These are phyloP conservation scores for Penicillium pulvis DNA, from an alignment of 495 filamentous ascomycete genomes.

Conservation along the genomic window DNA sequence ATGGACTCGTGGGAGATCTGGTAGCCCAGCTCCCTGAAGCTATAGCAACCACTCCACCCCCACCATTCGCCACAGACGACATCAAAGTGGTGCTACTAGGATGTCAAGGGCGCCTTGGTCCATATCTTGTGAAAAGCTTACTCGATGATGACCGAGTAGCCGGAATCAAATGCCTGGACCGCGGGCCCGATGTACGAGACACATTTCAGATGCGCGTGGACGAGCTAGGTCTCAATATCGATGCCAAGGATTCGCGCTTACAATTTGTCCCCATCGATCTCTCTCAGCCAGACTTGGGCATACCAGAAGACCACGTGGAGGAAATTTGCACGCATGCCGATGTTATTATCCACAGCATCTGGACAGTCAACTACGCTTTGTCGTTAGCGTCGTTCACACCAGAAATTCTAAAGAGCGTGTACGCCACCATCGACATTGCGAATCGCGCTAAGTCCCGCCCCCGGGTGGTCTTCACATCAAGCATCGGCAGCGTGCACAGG, in stretches of 20 bases:
- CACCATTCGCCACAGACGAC: constrained; percentile 3
- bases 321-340: constrained; percentile 41
- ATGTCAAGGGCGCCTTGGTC: constrained; percentile 15
- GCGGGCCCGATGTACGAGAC: constrained; percentile 9
- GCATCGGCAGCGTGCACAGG: constrained; percentile 37
- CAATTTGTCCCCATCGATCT: constrained; percentile 39
- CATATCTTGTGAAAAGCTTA: constrained; percentile 17
- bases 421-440: constrained; percentile 51
- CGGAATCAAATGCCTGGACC: constrained; percentile 17
- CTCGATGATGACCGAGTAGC: constrained; percentile 18
- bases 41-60: background rate
- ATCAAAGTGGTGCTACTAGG: constrained; percentile 18
- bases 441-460: constrained; percentile 39
- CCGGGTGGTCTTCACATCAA: constrained; percentile 55
- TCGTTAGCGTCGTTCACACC: constrained; percentile 54
- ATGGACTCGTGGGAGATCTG: constrained; percentile 8
- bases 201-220: constrained; percentile 12
- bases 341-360: constrained; percentile 59
- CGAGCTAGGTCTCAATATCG: constrained; percentile 12
- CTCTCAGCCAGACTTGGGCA: constrained; percentile 43
- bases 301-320: constrained; percentile 35
- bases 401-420: constrained; percentile 48
- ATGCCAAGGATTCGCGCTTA: constrained; percentile 11
- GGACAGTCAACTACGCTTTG: constrained; percentile 62
- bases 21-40: constrained; percentile 15